Evolutionary conservation across 2,329 filamentous ascomycete genomes (phyloP).

Genomic region (Diaporthe ilicicola): DNA sequence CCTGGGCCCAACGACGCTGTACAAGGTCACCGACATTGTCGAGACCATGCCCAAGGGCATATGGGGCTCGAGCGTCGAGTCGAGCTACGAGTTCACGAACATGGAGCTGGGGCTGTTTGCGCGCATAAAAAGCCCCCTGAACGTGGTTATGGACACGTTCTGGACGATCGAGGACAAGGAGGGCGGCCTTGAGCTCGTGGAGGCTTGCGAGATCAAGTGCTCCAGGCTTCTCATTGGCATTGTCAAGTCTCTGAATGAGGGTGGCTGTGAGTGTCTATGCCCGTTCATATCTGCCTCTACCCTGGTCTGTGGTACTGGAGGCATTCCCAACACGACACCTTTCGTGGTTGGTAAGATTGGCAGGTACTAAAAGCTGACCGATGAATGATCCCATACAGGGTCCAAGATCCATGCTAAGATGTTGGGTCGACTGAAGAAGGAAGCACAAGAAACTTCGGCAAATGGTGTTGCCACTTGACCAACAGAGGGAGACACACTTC

Average conservation of each 20-base stretch:
- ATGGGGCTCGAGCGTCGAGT: constrained; percentile 63
- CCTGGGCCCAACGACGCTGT: constrained; percentile 37
- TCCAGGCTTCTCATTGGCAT: constrained; percentile 58
- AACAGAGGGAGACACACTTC: background rate
- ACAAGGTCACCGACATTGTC: constrained; percentile 40
- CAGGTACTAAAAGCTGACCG: background rate
- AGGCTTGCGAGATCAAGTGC: constrained; percentile 59
- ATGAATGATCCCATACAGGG: background rate
- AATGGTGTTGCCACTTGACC: background rate
- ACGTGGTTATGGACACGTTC: constrained; percentile 60
- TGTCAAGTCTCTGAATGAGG: constrained; percentile 60
- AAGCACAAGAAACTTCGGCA: constrained; percentile 25
- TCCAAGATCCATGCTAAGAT: constrained; percentile 58
- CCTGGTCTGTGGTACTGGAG: background rate
- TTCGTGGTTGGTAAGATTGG: background rate
- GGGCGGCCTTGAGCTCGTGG: constrained; percentile 52
- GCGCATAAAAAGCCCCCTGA: constrained; percentile 59
- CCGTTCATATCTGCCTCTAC: background rate
- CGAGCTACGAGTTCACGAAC: constrained; percentile 62
- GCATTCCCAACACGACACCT: background rate
- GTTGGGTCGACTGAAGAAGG: constrained; percentile 47
- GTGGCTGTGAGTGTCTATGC: constrained; percentile 49
- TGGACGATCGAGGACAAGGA: constrained; percentile 52
- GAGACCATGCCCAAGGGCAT: constrained; percentile 50
- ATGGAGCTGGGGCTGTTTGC: constrained; percentile 60